phyloP scores from a whole-genome alignment of 1,284 basidiomycete species.

The Chalciporus sp. region DNA sequence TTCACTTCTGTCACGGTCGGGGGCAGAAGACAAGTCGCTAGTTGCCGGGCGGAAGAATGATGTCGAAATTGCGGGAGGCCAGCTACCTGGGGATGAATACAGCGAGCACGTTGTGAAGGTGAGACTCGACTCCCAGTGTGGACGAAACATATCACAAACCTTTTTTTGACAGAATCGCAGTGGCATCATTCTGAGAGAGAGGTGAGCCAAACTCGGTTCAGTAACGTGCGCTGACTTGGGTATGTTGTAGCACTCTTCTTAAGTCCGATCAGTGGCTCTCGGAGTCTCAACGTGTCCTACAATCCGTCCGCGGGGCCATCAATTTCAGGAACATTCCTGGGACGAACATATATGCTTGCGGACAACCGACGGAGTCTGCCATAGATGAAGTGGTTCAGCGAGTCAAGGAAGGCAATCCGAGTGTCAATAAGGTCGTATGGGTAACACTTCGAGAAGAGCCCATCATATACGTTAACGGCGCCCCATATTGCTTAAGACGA shows the following conservation, averaged over 20 bases:
- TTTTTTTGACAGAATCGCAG: conserved; percentile 68
- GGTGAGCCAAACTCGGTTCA: conserved; percentile 46
- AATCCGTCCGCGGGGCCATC: conserved; percentile 86
- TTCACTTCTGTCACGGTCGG: conserved; percentile 72
- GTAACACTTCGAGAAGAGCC: conserved; percentile 94
- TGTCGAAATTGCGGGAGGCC: conserved; percentile 79
- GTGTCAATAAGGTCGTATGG: conserved; percentile 78
- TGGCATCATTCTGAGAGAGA: conserved; percentile 89
- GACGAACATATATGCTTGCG: conserved; percentile 88
- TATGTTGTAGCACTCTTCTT: conserved; percentile 66
- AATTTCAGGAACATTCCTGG: conserved; percentile 90
- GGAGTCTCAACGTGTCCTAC: conserved; percentile 63
- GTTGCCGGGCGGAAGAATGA: conserved; percentile 73
- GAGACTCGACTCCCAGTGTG: conserved; percentile 12
- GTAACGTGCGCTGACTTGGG: neutral
- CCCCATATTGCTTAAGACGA: conserved; percentile 77
- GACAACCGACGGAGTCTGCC: conserved; percentile 92
- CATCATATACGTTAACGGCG: conserved; percentile 91
- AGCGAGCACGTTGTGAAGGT: conserved; percentile 91
- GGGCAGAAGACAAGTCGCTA: conserved; percentile 54
- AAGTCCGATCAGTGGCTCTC: conserved; percentile 92
- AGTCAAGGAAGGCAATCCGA: conserved; percentile 66
- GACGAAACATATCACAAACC: neutral
- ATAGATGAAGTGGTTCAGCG: conserved; percentile 81
- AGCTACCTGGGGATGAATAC: conserved; percentile 91